These are phyloP conservation scores for Cytospora piceicola DNA, from an alignment of 2,329 filamentous ascomycete genomes.

Conservation along the genomic window DNA sequence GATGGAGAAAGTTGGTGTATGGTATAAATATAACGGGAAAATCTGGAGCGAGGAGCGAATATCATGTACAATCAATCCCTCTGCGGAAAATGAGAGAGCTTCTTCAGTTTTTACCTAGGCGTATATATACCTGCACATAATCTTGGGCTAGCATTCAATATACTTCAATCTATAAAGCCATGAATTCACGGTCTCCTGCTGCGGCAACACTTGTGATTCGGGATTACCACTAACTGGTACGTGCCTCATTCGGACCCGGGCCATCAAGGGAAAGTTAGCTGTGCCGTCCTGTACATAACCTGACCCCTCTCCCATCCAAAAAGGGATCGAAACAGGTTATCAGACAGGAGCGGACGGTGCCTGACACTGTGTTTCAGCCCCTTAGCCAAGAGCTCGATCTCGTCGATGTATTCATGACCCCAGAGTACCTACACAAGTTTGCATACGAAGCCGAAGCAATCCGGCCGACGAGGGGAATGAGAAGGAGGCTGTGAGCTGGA, in stretches of 20 bases:
- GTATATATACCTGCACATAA: conserved; percentile 29
- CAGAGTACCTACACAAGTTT: not conserved
- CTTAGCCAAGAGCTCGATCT: not conserved
- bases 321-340: not conserved
- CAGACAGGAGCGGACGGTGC: not conserved
- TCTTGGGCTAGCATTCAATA: conserved; percentile 31
- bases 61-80: conserved; percentile 20
- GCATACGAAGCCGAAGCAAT: not conserved
- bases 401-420: not conserved
- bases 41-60: conserved; percentile 4
- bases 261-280: not conserved
- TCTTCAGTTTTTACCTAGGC: conserved; percentile 10
- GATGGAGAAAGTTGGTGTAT: conserved; percentile 13
- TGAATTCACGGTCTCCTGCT: not conserved
- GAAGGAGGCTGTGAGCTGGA: not conserved
- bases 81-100: conserved; percentile 16
- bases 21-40: conserved; percentile 10
- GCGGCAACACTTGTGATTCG: not conserved
- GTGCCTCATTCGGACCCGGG: not conserved
- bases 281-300: not conserved
- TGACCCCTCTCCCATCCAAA: too few relatives aligned
- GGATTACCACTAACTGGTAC: not conserved
- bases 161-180: conserved; percentile 26
- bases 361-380: conserved; percentile 14
- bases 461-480: not conserved